phyloP scores from a whole-genome alignment of 2,329 filamentous ascomycete genomes.

The Didymosphaeria variabile region DNA sequence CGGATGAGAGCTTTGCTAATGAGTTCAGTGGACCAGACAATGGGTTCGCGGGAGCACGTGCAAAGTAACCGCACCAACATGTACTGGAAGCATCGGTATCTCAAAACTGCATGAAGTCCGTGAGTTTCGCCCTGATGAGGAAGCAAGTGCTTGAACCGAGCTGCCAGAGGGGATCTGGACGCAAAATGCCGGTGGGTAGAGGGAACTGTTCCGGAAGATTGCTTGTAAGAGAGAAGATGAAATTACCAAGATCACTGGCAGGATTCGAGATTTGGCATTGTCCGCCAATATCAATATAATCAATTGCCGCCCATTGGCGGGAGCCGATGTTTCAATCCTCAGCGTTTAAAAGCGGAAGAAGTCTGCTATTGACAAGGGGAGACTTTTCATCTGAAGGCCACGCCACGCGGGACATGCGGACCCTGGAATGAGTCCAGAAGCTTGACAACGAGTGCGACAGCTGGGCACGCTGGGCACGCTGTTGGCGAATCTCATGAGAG shows the following conservation, averaged over 20 bases:
- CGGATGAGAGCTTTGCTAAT: neutral
- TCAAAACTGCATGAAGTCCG: neutral
- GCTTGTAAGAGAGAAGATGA: conserved; percentile 26
- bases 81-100: conserved; percentile 4
- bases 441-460: neutral
- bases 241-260: conserved; percentile 19
- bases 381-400: conserved; percentile 28
- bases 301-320: conserved; percentile 38
- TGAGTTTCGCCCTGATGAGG: conserved; percentile 2
- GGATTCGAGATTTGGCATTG: conserved; percentile 16
- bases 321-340: conserved; percentile 34
- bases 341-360: conserved; percentile 17
- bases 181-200: conserved; percentile 40
- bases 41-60: conserved; percentile 21
- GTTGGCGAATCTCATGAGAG: neutral
- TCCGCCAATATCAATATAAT: conserved; percentile 40
- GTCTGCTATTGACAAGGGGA: conserved; percentile 28
- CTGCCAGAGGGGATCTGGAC: conserved; percentile 18
- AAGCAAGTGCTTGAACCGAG: conserved; percentile 4
- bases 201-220: conserved; percentile 36
- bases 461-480: conserved; percentile 14
- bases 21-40: neutral
- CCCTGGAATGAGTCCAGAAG: conserved; percentile 1
- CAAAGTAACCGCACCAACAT: neutral
- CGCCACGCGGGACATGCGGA: conserved; percentile 29